phyloP scores from a whole-genome alignment of 176 grass and related monocot species.

The Miscanthus lutarioriparius region DNA sequence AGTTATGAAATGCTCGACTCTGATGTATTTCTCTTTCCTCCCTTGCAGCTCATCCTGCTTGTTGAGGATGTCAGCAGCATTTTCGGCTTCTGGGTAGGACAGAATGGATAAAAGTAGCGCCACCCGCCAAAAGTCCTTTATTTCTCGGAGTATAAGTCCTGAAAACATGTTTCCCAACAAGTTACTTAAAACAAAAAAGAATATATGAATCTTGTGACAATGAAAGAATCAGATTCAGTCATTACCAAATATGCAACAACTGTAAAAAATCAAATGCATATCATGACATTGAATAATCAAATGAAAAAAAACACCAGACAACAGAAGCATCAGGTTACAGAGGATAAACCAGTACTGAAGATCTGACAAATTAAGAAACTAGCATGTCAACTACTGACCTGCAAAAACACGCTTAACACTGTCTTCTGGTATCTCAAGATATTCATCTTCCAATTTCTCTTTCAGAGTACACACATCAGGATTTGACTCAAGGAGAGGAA shows the following conservation, averaged over 20 bases:
- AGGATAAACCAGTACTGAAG: background rate
- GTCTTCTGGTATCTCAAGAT: conserved; percentile 67
- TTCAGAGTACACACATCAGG: conserved; percentile 46
- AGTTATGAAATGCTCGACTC: conserved; percentile 50
- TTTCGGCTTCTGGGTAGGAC: conserved; percentile 37
- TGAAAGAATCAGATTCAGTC: background rate
- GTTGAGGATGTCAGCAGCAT: conserved; percentile 24
- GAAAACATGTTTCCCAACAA: conserved; percentile 22
- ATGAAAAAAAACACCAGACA: background rate
- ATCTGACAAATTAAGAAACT: conserved; percentile 8
- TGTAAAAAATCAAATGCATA: background rate
- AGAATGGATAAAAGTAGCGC: conserved; percentile 63
- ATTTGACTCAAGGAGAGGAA: conserved; percentile 65
- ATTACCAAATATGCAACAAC: conserved; percentile 1
- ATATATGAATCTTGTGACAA: background rate
- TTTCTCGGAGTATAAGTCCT: conserved; percentile 90
- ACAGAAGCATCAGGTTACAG: background rate
- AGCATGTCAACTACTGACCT: conserved; percentile 47
- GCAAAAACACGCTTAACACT: conserved; percentile 71
- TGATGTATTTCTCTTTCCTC: conserved; percentile 60
- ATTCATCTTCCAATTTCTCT: conserved; percentile 77
- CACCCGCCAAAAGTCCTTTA: conserved; percentile 85
- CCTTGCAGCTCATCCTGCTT: conserved; percentile 40
- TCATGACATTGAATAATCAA: background rate
- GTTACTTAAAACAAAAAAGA: background rate